phyloP scores from a whole-genome alignment of 805 yeast genomes.

The Isabelozyma gotoi region DNA sequence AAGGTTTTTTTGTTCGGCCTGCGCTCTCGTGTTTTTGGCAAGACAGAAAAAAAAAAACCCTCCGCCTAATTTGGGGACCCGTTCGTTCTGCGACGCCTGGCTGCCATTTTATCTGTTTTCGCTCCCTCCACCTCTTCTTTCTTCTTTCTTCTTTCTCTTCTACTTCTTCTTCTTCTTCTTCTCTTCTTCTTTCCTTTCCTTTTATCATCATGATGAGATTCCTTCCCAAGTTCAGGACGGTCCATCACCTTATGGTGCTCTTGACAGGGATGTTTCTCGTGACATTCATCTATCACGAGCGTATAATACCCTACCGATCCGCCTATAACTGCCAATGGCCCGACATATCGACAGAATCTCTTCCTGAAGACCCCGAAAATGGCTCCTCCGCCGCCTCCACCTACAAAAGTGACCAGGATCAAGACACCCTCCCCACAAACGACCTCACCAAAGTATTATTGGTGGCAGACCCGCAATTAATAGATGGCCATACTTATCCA shows the following conservation, averaged over 20 bases:
- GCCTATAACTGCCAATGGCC: slow-evolving; percentile 36
- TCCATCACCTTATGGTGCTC: slow-evolving; percentile 23
- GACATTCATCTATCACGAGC: slow-evolving; percentile 32
- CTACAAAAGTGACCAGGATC: slow-evolving; percentile 6
- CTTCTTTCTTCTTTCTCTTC: background rate
- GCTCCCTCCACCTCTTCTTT: background rate
- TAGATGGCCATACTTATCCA: slow-evolving; percentile 45
- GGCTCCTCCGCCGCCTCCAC: background rate
- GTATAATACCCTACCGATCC: slow-evolving; percentile 22
- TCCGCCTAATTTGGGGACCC: too few relatives aligned
- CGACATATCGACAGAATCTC: slow-evolving; percentile 1
- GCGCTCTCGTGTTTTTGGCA: too few relatives aligned
- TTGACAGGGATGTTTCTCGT: slow-evolving; percentile 27
- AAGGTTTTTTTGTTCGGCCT: too few relatives aligned
- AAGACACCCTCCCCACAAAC: slow-evolving; percentile 3
- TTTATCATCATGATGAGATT: background rate
- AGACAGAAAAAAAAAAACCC: too few relatives aligned
- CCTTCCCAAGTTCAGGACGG: slow-evolving; percentile 23
- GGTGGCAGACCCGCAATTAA: slow-evolving; percentile 46
- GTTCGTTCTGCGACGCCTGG: too few relatives aligned
- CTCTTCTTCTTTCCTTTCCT: background rate
- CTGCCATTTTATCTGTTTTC: too few relatives aligned
- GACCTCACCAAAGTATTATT: slow-evolving; percentile 27
- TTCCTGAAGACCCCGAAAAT: background rate
- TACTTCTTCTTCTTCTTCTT: background rate